Evolutionary conservation across 1,284 basidiomycete genomes (phyloP), one percentile per base, ranked within the genome.

Genomic region (Malassezia psittaci): DNA sequence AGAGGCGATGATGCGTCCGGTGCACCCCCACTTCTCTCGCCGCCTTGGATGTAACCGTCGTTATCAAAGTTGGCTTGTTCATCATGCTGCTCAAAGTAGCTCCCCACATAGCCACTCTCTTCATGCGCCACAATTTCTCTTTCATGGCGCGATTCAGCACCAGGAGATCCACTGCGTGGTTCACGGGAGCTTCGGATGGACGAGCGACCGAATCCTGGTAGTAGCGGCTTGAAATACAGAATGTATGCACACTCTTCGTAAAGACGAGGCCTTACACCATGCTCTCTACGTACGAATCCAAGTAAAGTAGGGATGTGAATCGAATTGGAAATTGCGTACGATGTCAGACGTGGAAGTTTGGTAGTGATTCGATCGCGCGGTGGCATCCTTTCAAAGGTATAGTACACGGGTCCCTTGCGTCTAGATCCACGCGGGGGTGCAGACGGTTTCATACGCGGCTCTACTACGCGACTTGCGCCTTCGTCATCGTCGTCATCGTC

Each of bases 191-290:
- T 89, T 5, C 90, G 84, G 16, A 96, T 79, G 58, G 87, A 88
- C 6, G 86, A 84, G 36, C 83, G 82, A 0, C 87, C 87, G 68
- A 96, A 96, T 0, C 90, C 90, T 4, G 90, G 88, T 5, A 96
- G 79, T 0, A 96, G 79, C 0, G 90, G 90, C 1, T 93, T 81
- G 70, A 90, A 87, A 68, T 96, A 96, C 76, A 90, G 88, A 47
- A 85, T 87, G 77, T 91, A 96, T 61, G 90, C 78, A 2, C 90
- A 90, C 75, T 96, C 90, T 72, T 96, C 90, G 68, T 88, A 96
- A 1, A 90, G 82, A 53, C 90, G 80, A 0, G 90, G 89, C 1
- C 81, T 80, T 10, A 93, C 89, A 51, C 90, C 91, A 72, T 96
- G 91, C 72, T 96, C 91, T 51, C 90, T 79, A 75, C 90, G 90